Conservation (phyloP, 345 rosid genomes). For the Salix suchowensis region DNA sequence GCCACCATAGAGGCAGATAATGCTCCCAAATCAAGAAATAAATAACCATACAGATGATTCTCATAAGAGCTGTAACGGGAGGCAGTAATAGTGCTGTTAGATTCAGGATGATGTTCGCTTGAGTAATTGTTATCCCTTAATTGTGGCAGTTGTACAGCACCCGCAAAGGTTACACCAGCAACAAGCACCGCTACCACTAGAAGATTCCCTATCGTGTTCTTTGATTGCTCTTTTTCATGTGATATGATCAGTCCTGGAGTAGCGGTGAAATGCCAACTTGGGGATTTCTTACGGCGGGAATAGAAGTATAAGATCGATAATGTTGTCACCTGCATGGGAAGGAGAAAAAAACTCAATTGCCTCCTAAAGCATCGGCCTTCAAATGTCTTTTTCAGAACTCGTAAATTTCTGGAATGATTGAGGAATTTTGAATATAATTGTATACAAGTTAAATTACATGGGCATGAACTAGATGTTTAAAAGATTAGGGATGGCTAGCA, state of each 20-base stretch:
- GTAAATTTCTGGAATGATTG: background rate
- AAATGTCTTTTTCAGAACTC: background rate
- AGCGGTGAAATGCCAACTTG: no score
- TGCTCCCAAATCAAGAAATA: no score
- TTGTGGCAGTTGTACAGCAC: conserved; percentile 11
- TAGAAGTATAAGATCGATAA: background rate
- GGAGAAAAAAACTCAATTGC: no score
- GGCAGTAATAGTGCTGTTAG: background rate
- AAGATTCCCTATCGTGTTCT: conserved; percentile 16
- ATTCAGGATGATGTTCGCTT: no score
- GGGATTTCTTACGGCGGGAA: no score
- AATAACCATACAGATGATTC: no score
- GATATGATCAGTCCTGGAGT: no score
- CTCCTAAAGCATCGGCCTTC: no score
- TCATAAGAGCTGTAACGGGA: background rate
- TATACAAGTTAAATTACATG: no score
- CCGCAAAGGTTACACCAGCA: conserved; percentile 22
- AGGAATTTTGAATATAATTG: background rate
- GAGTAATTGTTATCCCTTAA: no score
- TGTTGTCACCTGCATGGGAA: background rate
- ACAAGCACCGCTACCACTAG: conserved; percentile 21
- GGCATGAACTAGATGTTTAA: background rate
- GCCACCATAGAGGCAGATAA: no score
- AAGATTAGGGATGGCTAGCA: background rate
- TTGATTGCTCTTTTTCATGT: background rate